phyloP scores from a whole-genome alignment of 2,329 filamentous ascomycete species.

The Penicillium sclerotigenum region DNA sequence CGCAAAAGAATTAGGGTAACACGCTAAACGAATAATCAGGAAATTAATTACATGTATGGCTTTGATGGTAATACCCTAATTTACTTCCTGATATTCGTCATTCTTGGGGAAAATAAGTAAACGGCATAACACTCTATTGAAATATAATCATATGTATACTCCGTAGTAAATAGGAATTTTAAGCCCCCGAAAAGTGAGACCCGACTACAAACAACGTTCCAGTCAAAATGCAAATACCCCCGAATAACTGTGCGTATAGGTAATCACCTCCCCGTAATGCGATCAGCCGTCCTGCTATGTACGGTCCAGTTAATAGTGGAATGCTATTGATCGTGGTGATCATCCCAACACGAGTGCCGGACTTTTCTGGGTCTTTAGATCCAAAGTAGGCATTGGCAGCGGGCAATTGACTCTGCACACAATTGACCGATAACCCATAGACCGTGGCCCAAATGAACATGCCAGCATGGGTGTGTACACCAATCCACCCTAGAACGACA shows the following conservation, averaged over 20 bases:
- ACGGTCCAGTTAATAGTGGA: conserved; percentile 46
- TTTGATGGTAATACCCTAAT: neutral
- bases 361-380: conserved; percentile 48
- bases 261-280: conserved; percentile 41
- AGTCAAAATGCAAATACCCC: conserved; percentile 25
- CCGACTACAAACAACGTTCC: conserved; percentile 7
- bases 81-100: neutral
- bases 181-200: conserved; percentile 8
- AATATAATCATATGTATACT: neutral
- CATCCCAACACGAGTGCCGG: conserved; percentile 49
- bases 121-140: neutral
- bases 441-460: conserved; percentile 46
- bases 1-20: neutral
- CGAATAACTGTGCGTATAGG: conserved; percentile 47
- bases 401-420: conserved; percentile 47
- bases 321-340: conserved; percentile 47
- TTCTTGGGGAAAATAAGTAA: neutral
- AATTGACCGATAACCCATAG: conserved; percentile 46
- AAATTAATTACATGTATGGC: too few relatives aligned
- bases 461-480: conserved; percentile 1
- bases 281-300: conserved; percentile 48
- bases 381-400: conserved; percentile 37
- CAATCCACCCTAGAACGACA: conserved; percentile 7
- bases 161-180: too few relatives aligned
- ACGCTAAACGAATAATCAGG: too few relatives aligned